Percentiles rank a stretch among this genome's conserved stretches.
phyloP scores from a whole-genome alignment of 257 asterid genomes.

The Nicotiana attenuata region DNA sequence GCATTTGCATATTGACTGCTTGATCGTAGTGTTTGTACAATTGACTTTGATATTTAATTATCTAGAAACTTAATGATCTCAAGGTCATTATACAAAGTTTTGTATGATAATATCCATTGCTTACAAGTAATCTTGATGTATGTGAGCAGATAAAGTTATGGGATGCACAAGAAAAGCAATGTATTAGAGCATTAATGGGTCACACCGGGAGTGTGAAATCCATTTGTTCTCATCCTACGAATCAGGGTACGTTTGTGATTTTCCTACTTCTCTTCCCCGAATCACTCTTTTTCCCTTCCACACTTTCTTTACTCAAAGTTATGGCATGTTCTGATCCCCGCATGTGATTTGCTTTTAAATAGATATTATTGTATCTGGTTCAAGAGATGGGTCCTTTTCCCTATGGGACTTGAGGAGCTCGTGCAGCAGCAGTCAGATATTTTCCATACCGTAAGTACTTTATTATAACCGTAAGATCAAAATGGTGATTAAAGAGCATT shows the following conservation, averaged over 20 bases:
- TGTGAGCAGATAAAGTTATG: constrained; percentile 63
- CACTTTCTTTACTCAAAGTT: neutral
- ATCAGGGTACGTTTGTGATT: constrained; percentile 48
- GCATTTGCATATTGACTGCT: neutral
- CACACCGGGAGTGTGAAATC: constrained; percentile 86
- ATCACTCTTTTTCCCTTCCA: neutral
- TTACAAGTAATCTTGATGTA: neutral
- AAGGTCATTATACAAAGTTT: neutral
- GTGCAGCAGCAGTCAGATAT: constrained; percentile 22
- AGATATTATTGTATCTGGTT: constrained; percentile 75
- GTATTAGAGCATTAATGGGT: constrained; percentile 60
- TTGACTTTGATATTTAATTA: neutral
- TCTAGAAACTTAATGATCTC: neutral
- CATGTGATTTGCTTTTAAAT: constrained; percentile 10
- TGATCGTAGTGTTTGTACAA: too few species aligned
- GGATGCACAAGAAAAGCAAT: constrained; percentile 64
- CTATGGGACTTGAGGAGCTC: constrained; percentile 84
- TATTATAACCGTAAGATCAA: neutral
- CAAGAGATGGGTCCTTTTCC: constrained; percentile 92
- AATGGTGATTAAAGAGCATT: neutral
- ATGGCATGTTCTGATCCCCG: neutral
- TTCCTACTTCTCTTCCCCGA: neutral
- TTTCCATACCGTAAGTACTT: constrained; percentile 46
- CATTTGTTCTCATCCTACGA: constrained; percentile 71
- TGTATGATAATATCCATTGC: neutral